Evolutionary conservation across 2,329 filamentous ascomycete species (phyloP).

Genomic region (Stromatinia cepivora): DNA sequence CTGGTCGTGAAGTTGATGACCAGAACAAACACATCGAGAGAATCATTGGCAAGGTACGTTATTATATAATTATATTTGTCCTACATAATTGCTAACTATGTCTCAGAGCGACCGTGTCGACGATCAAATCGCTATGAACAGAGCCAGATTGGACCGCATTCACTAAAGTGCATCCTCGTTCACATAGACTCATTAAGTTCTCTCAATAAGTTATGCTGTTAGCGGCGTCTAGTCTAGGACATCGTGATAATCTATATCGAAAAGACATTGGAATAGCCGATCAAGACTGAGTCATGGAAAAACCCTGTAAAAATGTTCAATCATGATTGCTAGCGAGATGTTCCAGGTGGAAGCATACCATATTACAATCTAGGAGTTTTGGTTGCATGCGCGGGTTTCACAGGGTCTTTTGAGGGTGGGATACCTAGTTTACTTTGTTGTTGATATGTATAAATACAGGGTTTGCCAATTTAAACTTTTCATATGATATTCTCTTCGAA

Average conservation of each 20-base stretch:
- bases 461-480: not conserved
- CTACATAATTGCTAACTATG: conserved; percentile 37
- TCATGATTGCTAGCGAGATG: not conserved
- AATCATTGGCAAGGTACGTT: conserved; percentile 72
- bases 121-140: conserved; percentile 77
- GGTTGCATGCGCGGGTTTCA: conserved; percentile 2
- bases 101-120: conserved; percentile 77
- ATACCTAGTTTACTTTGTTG: not conserved
- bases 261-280: not conserved
- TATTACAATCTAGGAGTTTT: conserved; percentile 9
- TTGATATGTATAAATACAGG: not conserved
- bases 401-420: not conserved
- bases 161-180: conserved; percentile 25
- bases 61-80: conserved; percentile 17
- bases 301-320: not conserved
- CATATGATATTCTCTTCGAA: no score
- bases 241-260: not conserved
- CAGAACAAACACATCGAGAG: conserved; percentile 78
- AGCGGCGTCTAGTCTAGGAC: not conserved
- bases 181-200: not conserved
- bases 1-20: conserved; percentile 70
- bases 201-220: not conserved
- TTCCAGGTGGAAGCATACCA: not conserved
- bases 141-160: conserved; percentile 49
- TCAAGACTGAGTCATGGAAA: not conserved